phyloP scores from a whole-genome alignment of 495 filamentous ascomycete genomes.

The Neurospora hispaniola region DNA sequence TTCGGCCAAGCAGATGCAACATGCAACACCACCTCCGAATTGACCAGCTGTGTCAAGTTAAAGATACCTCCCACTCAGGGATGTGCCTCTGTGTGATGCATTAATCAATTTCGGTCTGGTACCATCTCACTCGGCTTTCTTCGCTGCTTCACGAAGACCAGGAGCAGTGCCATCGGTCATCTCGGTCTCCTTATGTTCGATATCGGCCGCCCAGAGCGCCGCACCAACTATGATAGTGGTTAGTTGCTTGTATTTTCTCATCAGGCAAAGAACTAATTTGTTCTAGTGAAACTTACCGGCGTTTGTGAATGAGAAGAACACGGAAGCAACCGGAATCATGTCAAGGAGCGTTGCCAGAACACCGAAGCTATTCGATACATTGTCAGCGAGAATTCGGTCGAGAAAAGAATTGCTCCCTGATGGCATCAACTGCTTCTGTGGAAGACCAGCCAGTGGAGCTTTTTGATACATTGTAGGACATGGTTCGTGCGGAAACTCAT shows the following conservation, averaged over 20 bases:
- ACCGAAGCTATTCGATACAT: conserved; percentile 56
- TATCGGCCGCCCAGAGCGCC: conserved; percentile 86
- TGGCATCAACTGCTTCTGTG: neutral
- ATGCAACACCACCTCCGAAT: conserved; percentile 2
- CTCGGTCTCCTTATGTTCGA: conserved; percentile 52
- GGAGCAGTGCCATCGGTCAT: conserved; percentile 43
- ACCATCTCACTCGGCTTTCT: conserved; percentile 40
- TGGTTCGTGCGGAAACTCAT: neutral
- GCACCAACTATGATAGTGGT: conserved; percentile 51
- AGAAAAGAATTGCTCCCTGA: neutral
- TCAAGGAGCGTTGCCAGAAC: conserved; percentile 67
- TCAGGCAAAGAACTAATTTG: neutral
- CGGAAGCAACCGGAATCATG: conserved; percentile 70
- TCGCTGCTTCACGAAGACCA: conserved; percentile 41
- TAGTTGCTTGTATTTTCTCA: conserved; percentile 5
- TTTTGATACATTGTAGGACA: neutral
- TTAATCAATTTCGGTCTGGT: conserved; percentile 16
- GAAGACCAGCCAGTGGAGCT: neutral
- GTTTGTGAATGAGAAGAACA: conserved; percentile 85
- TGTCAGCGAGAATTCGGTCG: conserved; percentile 2
- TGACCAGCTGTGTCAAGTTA: conserved; percentile 4
- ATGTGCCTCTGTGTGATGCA: conserved; percentile 10
- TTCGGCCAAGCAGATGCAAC: conserved; percentile 10
- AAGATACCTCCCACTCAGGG: neutral
- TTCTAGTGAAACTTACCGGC: conserved; percentile 38